phyloP scores from a whole-genome alignment of 768 basidiomycete genomes.

The Clavulina sp. region DNA sequence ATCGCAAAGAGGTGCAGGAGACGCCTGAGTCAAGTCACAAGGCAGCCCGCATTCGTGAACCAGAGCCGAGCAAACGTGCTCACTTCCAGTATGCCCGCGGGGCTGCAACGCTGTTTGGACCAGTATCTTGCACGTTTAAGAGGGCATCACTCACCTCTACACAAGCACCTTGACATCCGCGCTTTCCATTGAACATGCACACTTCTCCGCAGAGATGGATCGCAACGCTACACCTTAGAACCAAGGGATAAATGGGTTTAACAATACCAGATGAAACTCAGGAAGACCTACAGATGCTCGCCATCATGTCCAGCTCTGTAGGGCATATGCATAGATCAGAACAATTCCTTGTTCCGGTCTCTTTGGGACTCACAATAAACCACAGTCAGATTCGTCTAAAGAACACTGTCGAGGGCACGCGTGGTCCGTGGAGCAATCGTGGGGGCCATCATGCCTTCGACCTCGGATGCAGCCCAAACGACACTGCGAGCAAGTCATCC shows the following conservation, averaged over 20 bases:
- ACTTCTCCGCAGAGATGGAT: conserved; percentile 36
- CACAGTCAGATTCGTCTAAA: background rate
- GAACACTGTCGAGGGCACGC: conserved; percentile 17
- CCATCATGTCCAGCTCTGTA: conserved; percentile 43
- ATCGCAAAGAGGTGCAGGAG: conserved; percentile 19
- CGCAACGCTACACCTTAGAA: conserved; percentile 33
- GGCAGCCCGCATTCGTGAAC: background rate
- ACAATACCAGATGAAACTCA: no score
- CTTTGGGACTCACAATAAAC: no score
- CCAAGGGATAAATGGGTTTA: no score
- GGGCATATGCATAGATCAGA: no score
- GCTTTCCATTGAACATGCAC: conserved; percentile 29
- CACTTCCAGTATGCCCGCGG: background rate
- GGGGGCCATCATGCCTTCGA: conserved; percentile 27
- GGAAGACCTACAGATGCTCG: no score
- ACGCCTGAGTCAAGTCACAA: background rate
- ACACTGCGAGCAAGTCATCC: conserved; percentile 29
- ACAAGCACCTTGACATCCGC: conserved; percentile 36
- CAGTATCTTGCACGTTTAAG: no score
- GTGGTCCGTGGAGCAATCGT: conserved; percentile 37
- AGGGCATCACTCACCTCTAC: no score
- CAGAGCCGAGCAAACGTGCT: background rate
- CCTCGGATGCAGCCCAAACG: conserved; percentile 31
- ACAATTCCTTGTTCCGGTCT: no score
- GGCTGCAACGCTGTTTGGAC: no score